Conservation (phyloP, 2,329 filamentous ascomycete species). For the Fonsecaea multimorphosa region DNA sequence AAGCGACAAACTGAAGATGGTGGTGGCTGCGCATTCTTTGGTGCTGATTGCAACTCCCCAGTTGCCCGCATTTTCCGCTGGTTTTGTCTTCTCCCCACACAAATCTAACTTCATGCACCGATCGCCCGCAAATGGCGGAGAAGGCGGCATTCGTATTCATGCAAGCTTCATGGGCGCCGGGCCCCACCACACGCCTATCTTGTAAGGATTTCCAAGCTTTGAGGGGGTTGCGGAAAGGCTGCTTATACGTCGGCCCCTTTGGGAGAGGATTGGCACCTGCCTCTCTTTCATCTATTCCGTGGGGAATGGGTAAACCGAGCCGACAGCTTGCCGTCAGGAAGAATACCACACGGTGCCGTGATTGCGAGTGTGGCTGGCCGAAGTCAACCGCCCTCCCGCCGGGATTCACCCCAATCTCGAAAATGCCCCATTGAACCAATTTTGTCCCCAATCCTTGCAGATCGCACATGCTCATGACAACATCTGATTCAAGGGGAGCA, state of each 20-base stretch:
- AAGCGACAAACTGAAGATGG: neutral
- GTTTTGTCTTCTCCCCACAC: conserved; percentile 1
- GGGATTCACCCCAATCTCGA: neutral
- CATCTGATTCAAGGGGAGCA: neutral
- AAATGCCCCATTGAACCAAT: neutral
- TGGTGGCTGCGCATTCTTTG: neutral
- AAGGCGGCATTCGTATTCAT: conserved; percentile 7
- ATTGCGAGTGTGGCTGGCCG: neutral
- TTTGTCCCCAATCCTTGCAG: neutral
- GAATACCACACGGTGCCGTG: neutral
- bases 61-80: neutral
- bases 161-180: neutral
- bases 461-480: neutral
- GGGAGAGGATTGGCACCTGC: neutral
- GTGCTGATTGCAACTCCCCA: neutral
- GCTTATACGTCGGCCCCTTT: neutral
- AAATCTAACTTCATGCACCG: conserved; percentile 8
- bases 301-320: neutral
- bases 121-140: conserved; percentile 11
- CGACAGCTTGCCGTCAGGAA: neutral
- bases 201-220: neutral
- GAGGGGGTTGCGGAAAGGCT: neutral
- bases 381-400: neutral
- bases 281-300: neutral
- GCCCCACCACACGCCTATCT: neutral